Percentiles rank a stretch among this genome's conserved stretches.
phyloP scores from a whole-genome alignment of 495 filamentous ascomycete species.

The Neurospora sp. region DNA sequence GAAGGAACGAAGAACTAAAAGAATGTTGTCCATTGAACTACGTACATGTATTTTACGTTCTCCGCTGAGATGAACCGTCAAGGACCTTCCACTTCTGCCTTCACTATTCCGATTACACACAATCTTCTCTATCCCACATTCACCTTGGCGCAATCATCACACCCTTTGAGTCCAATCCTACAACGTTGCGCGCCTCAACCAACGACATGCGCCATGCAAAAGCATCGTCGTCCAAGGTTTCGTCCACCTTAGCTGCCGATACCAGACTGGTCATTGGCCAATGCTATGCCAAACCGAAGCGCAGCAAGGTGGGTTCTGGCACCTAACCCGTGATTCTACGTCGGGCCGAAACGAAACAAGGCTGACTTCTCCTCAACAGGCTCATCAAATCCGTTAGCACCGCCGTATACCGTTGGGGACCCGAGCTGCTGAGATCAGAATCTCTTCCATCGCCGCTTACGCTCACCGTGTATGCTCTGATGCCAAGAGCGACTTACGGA shows the following conservation, averaged over 20 bases:
- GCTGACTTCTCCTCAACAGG: neutral
- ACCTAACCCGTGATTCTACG: neutral
- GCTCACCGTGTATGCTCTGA: neutral
- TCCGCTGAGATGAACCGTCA: neutral
- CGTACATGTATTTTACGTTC: neutral
- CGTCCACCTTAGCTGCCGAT: neutral
- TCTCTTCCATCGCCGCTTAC: neutral
- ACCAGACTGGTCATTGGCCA: neutral
- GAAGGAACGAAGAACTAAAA: neutral
- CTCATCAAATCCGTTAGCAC: neutral
- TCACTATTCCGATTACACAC: neutral
- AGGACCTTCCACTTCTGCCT: neutral
- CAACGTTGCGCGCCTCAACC: neutral
- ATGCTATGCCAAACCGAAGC: neutral
- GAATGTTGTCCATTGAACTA: neutral
- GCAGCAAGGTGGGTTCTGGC: neutral
- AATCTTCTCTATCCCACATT: neutral
- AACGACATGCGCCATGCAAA: neutral
- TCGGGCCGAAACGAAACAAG: neutral
- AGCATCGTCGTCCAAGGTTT: neutral
- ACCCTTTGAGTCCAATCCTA: neutral
- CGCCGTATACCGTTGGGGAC: neutral
- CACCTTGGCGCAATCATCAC: neutral
- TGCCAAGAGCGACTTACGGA: neutral
- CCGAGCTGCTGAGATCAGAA: neutral